phyloP scores from a whole-genome alignment of 768 basidiomycete species.

The Lactifluus subvellereus region DNA sequence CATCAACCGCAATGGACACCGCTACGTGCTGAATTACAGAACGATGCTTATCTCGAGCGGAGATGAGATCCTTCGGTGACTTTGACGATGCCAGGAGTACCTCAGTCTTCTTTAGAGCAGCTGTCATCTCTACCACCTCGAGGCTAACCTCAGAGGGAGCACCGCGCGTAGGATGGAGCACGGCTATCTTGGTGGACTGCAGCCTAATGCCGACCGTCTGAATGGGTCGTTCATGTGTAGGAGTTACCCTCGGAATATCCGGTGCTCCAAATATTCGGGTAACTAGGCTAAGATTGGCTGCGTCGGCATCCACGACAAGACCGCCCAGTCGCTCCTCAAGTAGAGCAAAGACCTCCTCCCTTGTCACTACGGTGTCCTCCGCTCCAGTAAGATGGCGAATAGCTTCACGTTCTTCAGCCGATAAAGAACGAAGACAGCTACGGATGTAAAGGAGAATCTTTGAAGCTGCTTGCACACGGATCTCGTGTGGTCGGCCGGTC shows the following conservation, averaged over 20 bases:
- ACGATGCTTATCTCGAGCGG: conserved; percentile 16
- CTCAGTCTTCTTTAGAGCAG: conserved; percentile 9
- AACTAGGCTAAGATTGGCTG: conserved; percentile 18
- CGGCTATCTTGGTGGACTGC: conserved; percentile 4
- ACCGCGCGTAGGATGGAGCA: conserved; percentile 16
- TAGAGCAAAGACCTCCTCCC: conserved; percentile 19
- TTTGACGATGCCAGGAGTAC: conserved; percentile 13
- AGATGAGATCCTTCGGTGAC: conserved; percentile 10
- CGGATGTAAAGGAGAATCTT: conserved; percentile 77
- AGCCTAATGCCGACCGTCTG: conserved; percentile 1
- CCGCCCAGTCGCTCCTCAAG: conserved; percentile 14
- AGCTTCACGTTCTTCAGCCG: conserved; percentile 29
- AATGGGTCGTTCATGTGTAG: not conserved
- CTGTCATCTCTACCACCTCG: not conserved
- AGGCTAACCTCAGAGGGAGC: conserved; percentile 18
- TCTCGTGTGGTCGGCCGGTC: conserved; percentile 55
- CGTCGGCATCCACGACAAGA: conserved; percentile 19
- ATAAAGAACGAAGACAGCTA: conserved; percentile 47
- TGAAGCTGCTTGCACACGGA: conserved; percentile 68
- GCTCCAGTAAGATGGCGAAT: conserved; percentile 13
- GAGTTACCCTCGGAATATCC: not conserved
- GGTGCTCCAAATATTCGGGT: conserved; percentile 18
- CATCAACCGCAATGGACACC: conserved; percentile 15
- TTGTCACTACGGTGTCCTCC: conserved; percentile 24
- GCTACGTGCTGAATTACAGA: conserved; percentile 16